Evolutionary conservation across 768 basidiomycete species (phyloP).

Genomic region (Postia placenta): DNA sequence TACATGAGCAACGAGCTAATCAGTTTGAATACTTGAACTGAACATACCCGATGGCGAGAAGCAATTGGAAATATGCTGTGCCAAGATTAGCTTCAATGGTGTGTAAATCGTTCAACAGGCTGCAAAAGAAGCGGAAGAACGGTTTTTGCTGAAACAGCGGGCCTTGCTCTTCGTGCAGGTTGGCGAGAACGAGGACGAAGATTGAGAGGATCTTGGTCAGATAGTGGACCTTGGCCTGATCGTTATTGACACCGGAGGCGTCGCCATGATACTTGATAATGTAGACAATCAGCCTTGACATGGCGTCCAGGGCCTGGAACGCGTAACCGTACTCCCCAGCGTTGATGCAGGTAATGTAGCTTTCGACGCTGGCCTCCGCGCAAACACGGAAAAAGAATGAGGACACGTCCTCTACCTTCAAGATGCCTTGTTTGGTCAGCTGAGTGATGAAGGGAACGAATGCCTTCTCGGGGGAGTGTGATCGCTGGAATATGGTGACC

Average conservation of each 20-base stretch:
- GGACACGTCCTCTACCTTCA: conserved; percentile 93
- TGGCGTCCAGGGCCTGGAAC: conserved; percentile 92
- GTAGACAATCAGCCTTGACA: conserved; percentile 91
- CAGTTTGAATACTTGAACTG: not conserved
- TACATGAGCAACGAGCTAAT: not conserved
- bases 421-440: conserved; percentile 91
- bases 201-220: conserved; percentile 96
- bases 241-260: conserved; percentile 86
- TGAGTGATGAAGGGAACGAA: conserved; percentile 98
- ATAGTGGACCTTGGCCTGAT: conserved; percentile 94
- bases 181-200: conserved; percentile 91
- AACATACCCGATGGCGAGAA: conserved; percentile 80
- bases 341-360: conserved; percentile 72
- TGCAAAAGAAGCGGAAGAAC: conserved; percentile 98
- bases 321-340: conserved; percentile 69
- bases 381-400: conserved; percentile 99
- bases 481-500: conserved; percentile 91
- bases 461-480: conserved; percentile 85
- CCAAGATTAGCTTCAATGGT: conserved; percentile 81
- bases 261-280: conserved; percentile 99
- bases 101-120: conserved; percentile 87
- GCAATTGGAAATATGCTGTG: conserved; percentile 81
- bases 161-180: conserved; percentile 92
- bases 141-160: conserved; percentile 92
- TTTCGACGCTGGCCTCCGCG: conserved; percentile 88